phyloP scores from a whole-genome alignment of 2,329 filamentous ascomycete genomes.

The Thermoascus crustaceus region DNA sequence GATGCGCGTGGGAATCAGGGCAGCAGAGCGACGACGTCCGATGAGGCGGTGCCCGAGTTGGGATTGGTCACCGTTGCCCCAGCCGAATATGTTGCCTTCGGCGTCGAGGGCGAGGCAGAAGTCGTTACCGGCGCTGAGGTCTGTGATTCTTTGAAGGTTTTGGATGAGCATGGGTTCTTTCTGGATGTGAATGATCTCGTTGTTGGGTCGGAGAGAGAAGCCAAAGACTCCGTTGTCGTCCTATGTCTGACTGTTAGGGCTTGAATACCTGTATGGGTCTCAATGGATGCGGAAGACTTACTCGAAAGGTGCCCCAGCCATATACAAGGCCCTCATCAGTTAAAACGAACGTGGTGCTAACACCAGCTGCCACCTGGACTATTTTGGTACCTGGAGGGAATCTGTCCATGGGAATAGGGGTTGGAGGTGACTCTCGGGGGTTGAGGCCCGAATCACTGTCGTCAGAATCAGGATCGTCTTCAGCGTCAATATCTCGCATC shows the following conservation, averaged over 20 bases:
- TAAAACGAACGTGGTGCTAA: slow-evolving; percentile 68
- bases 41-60: slow-evolving; percentile 57
- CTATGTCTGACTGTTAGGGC: slow-evolving; percentile 23
- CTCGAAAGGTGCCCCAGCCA: slow-evolving; percentile 76
- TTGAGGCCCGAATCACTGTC: slow-evolving; percentile 58
- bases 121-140: slow-evolving; percentile 60
- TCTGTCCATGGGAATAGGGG: slow-evolving; percentile 43
- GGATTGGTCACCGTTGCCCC: slow-evolving; percentile 66
- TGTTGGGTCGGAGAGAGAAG: slow-evolving; percentile 36
- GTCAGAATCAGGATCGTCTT: slow-evolving; percentile 29
- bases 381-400: slow-evolving; percentile 57
- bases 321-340: slow-evolving; percentile 69
- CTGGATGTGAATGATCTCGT: slow-evolving; percentile 26
- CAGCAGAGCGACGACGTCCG: slow-evolving; percentile 46
- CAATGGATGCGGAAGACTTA: slow-evolving; percentile 28
- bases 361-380: slow-evolving; percentile 60
- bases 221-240: slow-evolving; percentile 53
- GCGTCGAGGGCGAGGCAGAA: slow-evolving; percentile 61
- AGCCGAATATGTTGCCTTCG: slow-evolving; percentile 58
- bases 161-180: slow-evolving; percentile 37
- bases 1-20: slow-evolving; percentile 41
- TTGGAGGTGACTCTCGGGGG: slow-evolving; percentile 62
- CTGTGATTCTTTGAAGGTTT: slow-evolving; percentile 55
- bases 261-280: slow-evolving; percentile 1
- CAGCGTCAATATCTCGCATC: slow-evolving; percentile 25